Base-by-base conservation (phyloP, 352 stramenopile species). In the Peronospora destructor region DNA sequence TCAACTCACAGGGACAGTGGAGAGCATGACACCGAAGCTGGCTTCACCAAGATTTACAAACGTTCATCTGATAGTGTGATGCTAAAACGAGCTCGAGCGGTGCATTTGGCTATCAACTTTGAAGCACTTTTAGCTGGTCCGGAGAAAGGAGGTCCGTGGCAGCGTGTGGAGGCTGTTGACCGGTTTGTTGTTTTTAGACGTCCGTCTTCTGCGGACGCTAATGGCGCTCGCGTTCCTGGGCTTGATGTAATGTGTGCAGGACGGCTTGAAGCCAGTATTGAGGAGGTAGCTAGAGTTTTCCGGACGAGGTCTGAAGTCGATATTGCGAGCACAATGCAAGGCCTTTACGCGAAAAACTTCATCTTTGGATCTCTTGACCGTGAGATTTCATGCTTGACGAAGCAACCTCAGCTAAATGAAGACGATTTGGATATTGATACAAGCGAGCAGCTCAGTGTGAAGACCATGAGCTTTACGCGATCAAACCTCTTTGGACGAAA, bases 311-410 rank as follows among this genome's bases (percentile, higher is more conserved):
- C 45, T 0, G 53, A 61, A 2, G 28, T 54, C 5, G 59, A 59
- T 6, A 61, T 67, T 10, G 49, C 58, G 4, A 49, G 30, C 1
- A 51, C 50, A 5, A 76, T 77, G 64, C 16, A 42, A 6, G 70
- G 66, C 3, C 44, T 77, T 6, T 51, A 76, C 46, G 16, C 45
- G 9, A 66, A 73, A 30, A 56, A 42, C 10, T 72, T 69, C 39
- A 61, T 72, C 33, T 72, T 72, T 10, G 64, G 59, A 0, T 66
- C 64, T 7, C 32, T 72, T 8, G 64, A 68, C 17, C 60, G 63
- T 3, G 46, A 61, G 10, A 26, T 68, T 3, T 45, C 55, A 11
- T 68, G 56, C 30, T 59, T 41, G 9, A 10, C 12, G 5, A 41
- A 45, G 10, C 2, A 26, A 7, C 23, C 7, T 6, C 12, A 48